Conservation (phyloP, 495 filamentous ascomycete genomes). For the Penicillium crystallinum region DNA sequence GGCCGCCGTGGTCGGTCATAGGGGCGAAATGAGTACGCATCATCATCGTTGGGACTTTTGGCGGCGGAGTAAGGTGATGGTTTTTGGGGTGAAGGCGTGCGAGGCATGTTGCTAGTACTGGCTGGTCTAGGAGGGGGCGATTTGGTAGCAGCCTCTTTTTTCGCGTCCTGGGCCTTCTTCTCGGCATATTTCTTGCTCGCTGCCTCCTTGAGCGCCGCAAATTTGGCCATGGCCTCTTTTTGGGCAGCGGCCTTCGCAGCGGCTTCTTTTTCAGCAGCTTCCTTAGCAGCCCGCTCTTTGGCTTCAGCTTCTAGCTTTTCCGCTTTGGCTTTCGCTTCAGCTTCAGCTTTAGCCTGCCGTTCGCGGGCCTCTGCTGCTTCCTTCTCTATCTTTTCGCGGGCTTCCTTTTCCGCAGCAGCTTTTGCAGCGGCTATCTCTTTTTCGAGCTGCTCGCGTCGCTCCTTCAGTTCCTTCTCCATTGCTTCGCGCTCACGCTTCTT, state of each 20-base stretch:
- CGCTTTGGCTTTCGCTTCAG: constrained; percentile 32
- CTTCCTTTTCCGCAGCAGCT: constrained; percentile 42
- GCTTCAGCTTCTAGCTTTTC: constrained; percentile 39
- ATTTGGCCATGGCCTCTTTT: constrained; percentile 45
- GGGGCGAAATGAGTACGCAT: constrained; percentile 71
- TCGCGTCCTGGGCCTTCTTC: constrained; percentile 40
- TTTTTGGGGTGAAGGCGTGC: constrained; percentile 48
- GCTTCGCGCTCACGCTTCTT: constrained; percentile 44
- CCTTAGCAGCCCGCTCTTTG: constrained; percentile 30
- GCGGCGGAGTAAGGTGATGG: constrained; percentile 53
- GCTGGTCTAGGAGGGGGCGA: constrained; percentile 21
- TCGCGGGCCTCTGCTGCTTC: constrained; percentile 32
- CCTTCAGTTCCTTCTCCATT: constrained; percentile 46
- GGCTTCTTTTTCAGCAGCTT: constrained; percentile 43
- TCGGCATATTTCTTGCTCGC: constrained; percentile 43
- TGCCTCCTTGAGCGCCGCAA: constrained; percentile 42
- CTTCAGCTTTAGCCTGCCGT: constrained; percentile 25
- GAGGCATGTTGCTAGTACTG: constrained; percentile 29
- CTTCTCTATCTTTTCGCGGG: constrained; percentile 37
- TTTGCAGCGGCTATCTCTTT: constrained; percentile 43
- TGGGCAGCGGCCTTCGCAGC: constrained; percentile 41
- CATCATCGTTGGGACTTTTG: constrained; percentile 62
- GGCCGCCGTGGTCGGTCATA: constrained; percentile 68
- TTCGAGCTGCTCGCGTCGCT: constrained; percentile 46
- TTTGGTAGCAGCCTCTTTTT: constrained; percentile 31